phyloP scores from a whole-genome alignment of 345 rosid genomes.

The Camelina sativa region DNA sequence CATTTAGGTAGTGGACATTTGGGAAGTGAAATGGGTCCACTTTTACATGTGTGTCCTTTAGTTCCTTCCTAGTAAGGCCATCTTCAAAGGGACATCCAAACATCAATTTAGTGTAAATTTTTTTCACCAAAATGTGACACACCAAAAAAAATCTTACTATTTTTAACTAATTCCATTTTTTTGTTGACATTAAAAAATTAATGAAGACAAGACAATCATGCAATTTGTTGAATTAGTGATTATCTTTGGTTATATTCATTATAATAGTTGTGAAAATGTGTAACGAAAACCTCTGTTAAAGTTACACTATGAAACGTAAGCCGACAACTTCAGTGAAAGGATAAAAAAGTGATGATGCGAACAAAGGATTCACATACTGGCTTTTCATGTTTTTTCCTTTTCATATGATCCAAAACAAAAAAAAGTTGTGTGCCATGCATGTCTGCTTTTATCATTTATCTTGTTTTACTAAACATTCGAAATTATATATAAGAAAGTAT shows the following conservation, averaged over 20 bases:
- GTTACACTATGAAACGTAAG: constrained; percentile 10
- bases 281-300: background rate
- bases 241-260: background rate
- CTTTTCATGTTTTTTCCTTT: constrained; percentile 35
- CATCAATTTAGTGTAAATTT: too few relatives aligned
- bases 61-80: background rate
- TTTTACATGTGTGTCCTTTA: background rate
- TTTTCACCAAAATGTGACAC: too few relatives aligned
- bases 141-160: too few relatives aligned
- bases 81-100: too few relatives aligned
- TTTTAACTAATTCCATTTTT: too few relatives aligned
- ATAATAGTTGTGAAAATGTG: background rate
- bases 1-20: constrained; percentile 23
- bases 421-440: constrained; percentile 38
- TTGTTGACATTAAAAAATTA: too few relatives aligned
- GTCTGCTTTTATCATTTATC: constrained; percentile 17
- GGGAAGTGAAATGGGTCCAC: constrained; percentile 24
- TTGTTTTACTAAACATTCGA: background rate
- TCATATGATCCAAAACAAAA: constrained; percentile 39
- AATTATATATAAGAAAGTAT: background rate
- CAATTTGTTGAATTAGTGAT: background rate
- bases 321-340: constrained; percentile 40
- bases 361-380: constrained; percentile 36
- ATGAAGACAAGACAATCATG: background rate
- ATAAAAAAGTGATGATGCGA: constrained; percentile 37